These are phyloP conservation scores for Barbarea vulgaris DNA, from an alignment of 345 rosid species.

Conservation along the genomic window DNA sequence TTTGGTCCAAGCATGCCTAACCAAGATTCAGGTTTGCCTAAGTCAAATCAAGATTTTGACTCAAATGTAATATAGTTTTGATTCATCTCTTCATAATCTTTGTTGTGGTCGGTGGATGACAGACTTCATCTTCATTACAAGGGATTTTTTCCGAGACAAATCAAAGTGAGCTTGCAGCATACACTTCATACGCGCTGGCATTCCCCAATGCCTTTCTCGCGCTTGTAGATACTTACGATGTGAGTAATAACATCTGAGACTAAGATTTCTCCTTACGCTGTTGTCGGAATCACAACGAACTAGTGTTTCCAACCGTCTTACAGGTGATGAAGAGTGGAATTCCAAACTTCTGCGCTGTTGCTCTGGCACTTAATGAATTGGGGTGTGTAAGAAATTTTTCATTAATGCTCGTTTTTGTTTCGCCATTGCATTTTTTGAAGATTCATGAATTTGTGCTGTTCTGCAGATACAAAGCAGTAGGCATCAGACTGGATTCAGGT, in stretches of 20 bases:
- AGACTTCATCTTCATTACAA: slow-evolving; percentile 62
- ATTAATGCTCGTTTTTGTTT: neutral
- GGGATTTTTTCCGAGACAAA: slow-evolving; percentile 81
- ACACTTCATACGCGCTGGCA: slow-evolving; percentile 89
- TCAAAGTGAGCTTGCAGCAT: slow-evolving; percentile 93
- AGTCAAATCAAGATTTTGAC: neutral
- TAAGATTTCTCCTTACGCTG: neutral
- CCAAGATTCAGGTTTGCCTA: slow-evolving; percentile 68
- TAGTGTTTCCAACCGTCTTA: slow-evolving; percentile 17
- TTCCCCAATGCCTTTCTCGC: slow-evolving; percentile 85
- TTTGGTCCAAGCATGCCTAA: slow-evolving; percentile 76
- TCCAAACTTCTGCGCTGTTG: slow-evolving; percentile 95
- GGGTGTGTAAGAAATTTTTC: slow-evolving; percentile 55
- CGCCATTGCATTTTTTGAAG: neutral
- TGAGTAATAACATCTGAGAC: slow-evolving; percentile 43
- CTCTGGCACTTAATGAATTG: slow-evolving; percentile 76
- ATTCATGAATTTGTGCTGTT: slow-evolving; percentile 21
- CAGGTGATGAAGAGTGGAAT: slow-evolving; percentile 90
- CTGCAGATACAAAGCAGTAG: slow-evolving; percentile 79
- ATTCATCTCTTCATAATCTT: slow-evolving; percentile 3
- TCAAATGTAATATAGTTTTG: slow-evolving; percentile 12
- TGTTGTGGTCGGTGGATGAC: slow-evolving; percentile 28
- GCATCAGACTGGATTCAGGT: slow-evolving; percentile 96
- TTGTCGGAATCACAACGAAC: neutral
- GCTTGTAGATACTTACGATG: slow-evolving; percentile 94